Evolutionary conservation across 2,329 filamentous ascomycete species (phyloP).

Genomic region (Ceratocystis harringtonii): DNA sequence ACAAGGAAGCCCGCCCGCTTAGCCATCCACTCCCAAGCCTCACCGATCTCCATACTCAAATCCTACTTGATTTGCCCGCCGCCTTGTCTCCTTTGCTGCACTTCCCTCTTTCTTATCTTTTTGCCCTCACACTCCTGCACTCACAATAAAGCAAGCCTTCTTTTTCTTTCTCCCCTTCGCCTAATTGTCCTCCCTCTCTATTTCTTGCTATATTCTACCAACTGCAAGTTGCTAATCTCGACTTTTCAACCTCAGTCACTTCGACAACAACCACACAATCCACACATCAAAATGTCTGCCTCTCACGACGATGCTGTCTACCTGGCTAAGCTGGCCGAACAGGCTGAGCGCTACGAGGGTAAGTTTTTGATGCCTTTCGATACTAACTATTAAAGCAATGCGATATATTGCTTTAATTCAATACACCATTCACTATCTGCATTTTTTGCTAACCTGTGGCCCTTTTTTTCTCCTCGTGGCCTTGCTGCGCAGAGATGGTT

Average conservation of each 20-base stretch:
- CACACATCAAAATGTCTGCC: constrained; percentile 54
- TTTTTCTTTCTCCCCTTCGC: constrained; percentile 6
- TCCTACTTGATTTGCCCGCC: constrained; percentile 1
- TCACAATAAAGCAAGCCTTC: neutral
- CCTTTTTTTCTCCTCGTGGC: neutral
- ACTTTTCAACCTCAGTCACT: constrained; percentile 13
- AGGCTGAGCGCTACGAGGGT: constrained; percentile 99
- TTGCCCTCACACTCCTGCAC: neutral
- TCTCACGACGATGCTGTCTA: constrained; percentile 90
- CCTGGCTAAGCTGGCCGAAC: constrained; percentile 99
- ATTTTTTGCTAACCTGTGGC: constrained; percentile 10
- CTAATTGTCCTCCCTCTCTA: neutral
- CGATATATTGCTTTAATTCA: constrained; percentile 14
- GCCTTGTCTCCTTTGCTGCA: constrained; percentile 6
- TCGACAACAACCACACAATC: constrained; percentile 10
- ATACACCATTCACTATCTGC: constrained; percentile 13
- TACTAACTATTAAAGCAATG: neutral
- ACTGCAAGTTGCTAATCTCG: neutral
- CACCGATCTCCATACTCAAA: constrained; percentile 11
- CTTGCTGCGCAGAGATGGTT: constrained; percentile 65
- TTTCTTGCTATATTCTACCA: neutral
- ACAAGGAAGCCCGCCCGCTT: constrained; percentile 2
- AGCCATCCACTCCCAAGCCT: constrained; percentile 5
- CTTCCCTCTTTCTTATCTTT: constrained; percentile 1
- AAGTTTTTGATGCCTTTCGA: constrained; percentile 20